Evolutionary conservation across 768 basidiomycete species (phyloP), one percentile per base, ranked within the genome.

Genomic region (Russula olivacea): DNA sequence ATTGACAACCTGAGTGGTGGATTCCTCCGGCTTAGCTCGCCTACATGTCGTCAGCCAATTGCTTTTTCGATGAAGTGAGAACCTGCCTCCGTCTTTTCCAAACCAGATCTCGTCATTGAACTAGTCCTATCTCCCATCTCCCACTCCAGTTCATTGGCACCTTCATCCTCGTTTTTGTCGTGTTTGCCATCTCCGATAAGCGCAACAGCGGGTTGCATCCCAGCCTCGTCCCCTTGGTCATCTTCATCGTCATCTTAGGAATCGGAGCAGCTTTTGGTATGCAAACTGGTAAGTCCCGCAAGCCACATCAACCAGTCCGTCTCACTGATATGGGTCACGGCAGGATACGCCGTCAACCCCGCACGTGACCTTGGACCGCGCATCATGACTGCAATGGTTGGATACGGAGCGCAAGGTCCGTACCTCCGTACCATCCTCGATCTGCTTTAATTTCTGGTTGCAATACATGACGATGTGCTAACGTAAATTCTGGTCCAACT

Each of bases 341-440:
- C 64, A 79, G 84, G 81, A 54, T 85, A 78, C 66, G 82, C 85
- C 5, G 72, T 88, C 57, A 88, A 88, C 67, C 87, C 87, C 49
- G 85, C 87, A 47, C 84, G 88, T 68, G 87, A 89, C 72, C 74
- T 89, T 25, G 87, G 87, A 3, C 87, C 87, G 1, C 79, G 88
- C 11, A 67, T 89, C 40, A 71, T 88, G 69, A 87, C 85, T 0
- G 79, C 86, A 3, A 87, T 88, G 83, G 85, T 79, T 4, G 88
- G 87, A 15, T 89, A 87, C 66, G 87, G 87, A n/a, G 72, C 72
- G 68, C 78, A 78, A 43, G 83, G 71, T 71, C 23, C 34, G 34
- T 34, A 34, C 11, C 34, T 34, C 30, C 11, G 64, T 67, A 25
- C 41, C 15, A n/a, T 30, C 25, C 40, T 41, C n/a, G 15, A 17